Evolutionary conservation across 306 rosid species (phyloP), one percentile per base, ranked within the genome.

Genomic region (Prunus davidiana): DNA sequence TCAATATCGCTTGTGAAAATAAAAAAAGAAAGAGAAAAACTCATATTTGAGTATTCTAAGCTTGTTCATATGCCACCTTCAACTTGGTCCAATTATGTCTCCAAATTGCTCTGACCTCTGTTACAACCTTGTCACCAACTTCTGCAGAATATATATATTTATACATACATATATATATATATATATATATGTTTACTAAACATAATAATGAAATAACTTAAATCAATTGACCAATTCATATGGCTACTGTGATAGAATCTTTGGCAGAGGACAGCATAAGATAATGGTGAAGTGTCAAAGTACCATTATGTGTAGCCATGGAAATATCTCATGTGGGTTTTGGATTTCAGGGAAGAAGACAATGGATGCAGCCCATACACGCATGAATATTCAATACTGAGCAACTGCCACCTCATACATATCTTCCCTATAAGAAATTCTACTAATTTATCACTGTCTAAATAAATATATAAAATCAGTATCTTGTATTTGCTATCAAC

Each of bases 1-100:
- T 5, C 8, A 34, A 1, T 12, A 47, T 47, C 4, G 4, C 51
- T 47, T 5, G 8, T 5, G 0, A 24, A 24, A 8, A 14, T 2
- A 63, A 58, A 22, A 10, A 3, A 56, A 20, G 0, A 0, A 10
- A 22, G 7, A 58, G 11, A 27, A 6, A 62, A 28, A 3, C 6
- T 14, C 25, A 49, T 20, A 64, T 55, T 38, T 67, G 76, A 81
- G 76, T 69, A 78, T 69, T 81, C 65, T 4, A 57, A 56, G 74
- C 66, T 68, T 81, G 85, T 83, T 85, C 72, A 71, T 55, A 27
- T 80, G 84, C 81, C 86, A 34, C 57, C 76, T 71, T 87, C 92
- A 86, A 86, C 85, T 86, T 77, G 87, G 79, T 83, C 80, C 77
- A 78, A 67, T 84, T 76, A 78, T 78, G 79, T 84, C 81, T 41